Conservation (phyloP, 495 filamentous ascomycete species). For the Extremus antarcticus region DNA sequence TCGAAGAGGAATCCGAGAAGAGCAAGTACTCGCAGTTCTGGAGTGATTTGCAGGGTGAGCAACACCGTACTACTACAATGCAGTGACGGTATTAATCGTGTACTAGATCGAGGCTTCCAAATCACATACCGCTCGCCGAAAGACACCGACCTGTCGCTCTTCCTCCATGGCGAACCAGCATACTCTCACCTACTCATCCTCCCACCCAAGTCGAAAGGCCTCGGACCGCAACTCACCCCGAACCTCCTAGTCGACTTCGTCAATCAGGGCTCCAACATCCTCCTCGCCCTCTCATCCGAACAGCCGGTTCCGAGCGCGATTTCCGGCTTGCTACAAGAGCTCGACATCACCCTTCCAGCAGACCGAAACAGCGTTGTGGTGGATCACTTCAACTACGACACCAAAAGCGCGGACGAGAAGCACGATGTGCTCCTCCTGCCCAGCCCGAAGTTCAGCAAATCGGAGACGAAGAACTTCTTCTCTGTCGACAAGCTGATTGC, state of each 20-base stretch:
- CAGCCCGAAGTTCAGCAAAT: conserved; percentile 44
- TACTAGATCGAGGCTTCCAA: conserved; percentile 68
- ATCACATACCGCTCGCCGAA: conserved; percentile 77
- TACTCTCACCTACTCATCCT: conserved; percentile 88
- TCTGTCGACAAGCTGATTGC: conserved; percentile 59
- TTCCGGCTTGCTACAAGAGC: conserved; percentile 74
- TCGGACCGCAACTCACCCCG: conserved; percentile 78
- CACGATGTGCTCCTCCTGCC: conserved; percentile 82
- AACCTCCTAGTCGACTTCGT: conserved; percentile 82
- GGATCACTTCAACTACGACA: conserved; percentile 93
- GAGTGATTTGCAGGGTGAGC: conserved; percentile 65
- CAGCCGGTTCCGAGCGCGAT: conserved; percentile 62
- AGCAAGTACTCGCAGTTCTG: conserved; percentile 71
- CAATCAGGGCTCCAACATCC: conserved; percentile 82
- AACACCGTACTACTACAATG: neutral
- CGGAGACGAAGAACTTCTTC: conserved; percentile 72
- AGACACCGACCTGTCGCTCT: conserved; percentile 67
- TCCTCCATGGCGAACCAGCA: conserved; percentile 72
- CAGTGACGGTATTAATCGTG: neutral
- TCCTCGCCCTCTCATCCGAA: conserved; percentile 73
- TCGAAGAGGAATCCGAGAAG: conserved; percentile 74
- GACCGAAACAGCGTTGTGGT: conserved; percentile 75
- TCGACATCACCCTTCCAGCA: conserved; percentile 80
- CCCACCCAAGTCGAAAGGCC: conserved; percentile 78
- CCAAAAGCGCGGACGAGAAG: conserved; percentile 58